Base-by-base conservation (phyloP, 805 yeast genomes). In the Yarrowia sp. region DNA sequence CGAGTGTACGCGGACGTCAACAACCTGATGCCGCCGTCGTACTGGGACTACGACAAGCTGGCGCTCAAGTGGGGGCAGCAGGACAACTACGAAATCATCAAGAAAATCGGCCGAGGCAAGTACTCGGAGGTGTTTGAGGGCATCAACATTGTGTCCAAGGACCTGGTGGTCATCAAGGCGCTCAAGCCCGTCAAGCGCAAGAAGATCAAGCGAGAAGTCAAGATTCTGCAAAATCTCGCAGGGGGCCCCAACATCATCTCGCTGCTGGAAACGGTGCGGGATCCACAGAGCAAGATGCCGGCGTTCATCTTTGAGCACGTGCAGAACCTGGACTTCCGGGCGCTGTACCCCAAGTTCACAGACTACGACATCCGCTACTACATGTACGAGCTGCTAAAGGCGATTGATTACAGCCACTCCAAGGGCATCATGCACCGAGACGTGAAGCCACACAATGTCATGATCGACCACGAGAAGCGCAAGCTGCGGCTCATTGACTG, bases 381-480 rank as follows among this genome's bases (percentile, higher is more conserved):
- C 77, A 89, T 92, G 84, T 86, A 85, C 70, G 91, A 91, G 77
- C 81, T 92, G 67, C 82, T 93, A 70, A 87, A 77, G 73, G 97
- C 97, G 13, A 82, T 93, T 72, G 97, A 93, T 76, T 93, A 85
- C 76, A 87, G 93, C 46, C 98, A 93, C 78, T 90, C 97, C 13
- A 90, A 90, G 92, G 98, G 98, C 24, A 91, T 93, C 70, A 92
- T 93, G 87, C 98, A 93, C 76, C 83, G 98, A 76, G 98, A 93
- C 78, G 97, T 93, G 68, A 93, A 93, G 78, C 98, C 98, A 12
- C 97, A 93, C 74, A 93, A 93, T 77, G 90, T 93, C 71, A 93
- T 93, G 97, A 93, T 93, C 72, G 97, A 93, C 77, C 97, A 91
- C 67, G 80, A 83, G 69, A 84, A 82, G 70, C 71, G 86, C 80